phyloP scores from a whole-genome alignment of 495 filamentous ascomycete species.

The Hypomontagnella monticulosa region DNA sequence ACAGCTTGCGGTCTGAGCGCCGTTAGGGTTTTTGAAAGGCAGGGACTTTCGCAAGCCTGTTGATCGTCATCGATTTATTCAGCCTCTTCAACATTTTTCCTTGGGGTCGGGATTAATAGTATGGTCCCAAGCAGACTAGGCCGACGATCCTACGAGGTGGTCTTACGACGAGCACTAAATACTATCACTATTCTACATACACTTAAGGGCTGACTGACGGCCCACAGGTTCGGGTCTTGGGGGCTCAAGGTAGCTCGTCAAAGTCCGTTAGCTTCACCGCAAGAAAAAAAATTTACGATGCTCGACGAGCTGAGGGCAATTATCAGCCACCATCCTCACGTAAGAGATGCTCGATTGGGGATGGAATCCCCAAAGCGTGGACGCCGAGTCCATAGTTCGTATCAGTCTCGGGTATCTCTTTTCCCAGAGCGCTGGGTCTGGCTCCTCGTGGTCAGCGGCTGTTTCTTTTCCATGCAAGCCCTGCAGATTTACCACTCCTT shows the following conservation, averaged over 20 bases:
- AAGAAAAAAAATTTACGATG: constrained; percentile 11
- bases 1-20: constrained; percentile 25
- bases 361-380: constrained; percentile 21
- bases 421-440: constrained; percentile 28
- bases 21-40: constrained; percentile 4
- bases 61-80: constrained; percentile 33
- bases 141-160: background rate
- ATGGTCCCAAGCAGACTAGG: constrained; percentile 11
- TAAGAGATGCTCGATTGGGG: constrained; percentile 30
- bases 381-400: constrained; percentile 25
- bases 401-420: constrained; percentile 19
- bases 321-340: constrained; percentile 17
- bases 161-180: constrained; percentile 7
- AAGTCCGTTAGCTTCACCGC: constrained; percentile 21
- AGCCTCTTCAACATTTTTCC: constrained; percentile 21
- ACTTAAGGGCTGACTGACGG: constrained; percentile 6
- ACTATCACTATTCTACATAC: background rate
- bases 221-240: background rate
- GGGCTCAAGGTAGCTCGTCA: constrained; percentile 23
- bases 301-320: constrained; percentile 3
- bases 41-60: constrained; percentile 36
- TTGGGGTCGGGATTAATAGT: constrained; percentile 18
- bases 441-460: constrained; percentile 11
- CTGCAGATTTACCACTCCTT: constrained; percentile 18
- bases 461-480: constrained; percentile 14